Evolutionary conservation across 768 basidiomycete species (phyloP), one percentile per base, ranked within the genome.

Genomic region (Peribolospora baueri): DNA sequence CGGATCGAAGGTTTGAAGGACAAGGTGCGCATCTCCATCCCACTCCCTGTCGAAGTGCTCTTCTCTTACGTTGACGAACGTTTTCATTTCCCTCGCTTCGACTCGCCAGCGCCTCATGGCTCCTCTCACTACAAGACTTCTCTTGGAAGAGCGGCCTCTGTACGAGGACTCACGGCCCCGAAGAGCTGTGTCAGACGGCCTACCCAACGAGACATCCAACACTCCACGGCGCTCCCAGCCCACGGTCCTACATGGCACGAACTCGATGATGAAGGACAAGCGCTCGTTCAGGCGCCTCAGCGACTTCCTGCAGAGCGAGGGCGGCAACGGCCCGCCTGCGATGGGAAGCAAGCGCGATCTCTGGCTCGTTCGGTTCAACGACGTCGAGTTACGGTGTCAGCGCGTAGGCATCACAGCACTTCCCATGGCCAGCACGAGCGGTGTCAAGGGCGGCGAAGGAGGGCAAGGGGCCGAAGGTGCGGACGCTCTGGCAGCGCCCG

Each of bases 361-460:
- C 48, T 98, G 93, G 93, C 74, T 90, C 54, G 84, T 98, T 2
- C 77, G 80, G 10, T 95, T 98, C 72, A 90, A 88, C 55, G 93
- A 98, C 64, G 91, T 98, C 49, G 81, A 87, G 5, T 69, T 98
- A 43, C 76, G 87, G 49, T 97, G 90, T 66, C 84, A 88, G 62
- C 75, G 84, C 54, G 82, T 80, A 2, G 91, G 93, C 7, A 81
- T 81, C 5, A 98, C 93, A 0, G 25, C 25, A 1, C 25, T 25
- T 25, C 25, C 25, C 25, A 25, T 25, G 25, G 25, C 25, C 25
- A 25, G 25, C 25, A 25, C 25, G 25, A 25, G 25, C 25, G 25
- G 25, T 25, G 25, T 25, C 25, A 25, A 25, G 25, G 25, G 25
- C 25, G 25, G 25, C 25, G 25, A 25, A 25, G 25, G 25, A 25